Evolutionary conservation across 164 flowering plant genomes (phyloP).

Genomic region (Protea cynaroides): DNA sequence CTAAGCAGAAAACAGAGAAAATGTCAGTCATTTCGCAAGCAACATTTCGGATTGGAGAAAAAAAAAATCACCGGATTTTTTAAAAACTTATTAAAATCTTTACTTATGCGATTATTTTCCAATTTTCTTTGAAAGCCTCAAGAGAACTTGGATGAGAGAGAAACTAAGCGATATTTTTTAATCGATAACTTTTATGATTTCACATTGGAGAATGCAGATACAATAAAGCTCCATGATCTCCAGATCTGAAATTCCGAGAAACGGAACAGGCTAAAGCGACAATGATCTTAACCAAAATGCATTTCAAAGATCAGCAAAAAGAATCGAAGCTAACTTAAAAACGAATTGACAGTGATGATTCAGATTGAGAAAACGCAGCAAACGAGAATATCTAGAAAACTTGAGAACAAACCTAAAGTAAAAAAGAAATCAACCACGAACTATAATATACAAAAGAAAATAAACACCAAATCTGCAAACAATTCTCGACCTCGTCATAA

Average conservation of each 20-base stretch:
- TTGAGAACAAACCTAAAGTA: not conserved
- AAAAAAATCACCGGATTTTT: too few species aligned
- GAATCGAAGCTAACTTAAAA: not conserved
- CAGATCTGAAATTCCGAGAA: not conserved
- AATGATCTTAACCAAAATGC: not conserved
- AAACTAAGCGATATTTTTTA: not conserved
- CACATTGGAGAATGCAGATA: not conserved
- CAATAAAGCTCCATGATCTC: not conserved
- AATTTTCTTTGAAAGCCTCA: too few species aligned
- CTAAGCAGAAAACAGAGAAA: not conserved
- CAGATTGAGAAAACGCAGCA: not conserved
- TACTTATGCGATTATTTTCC: too few species aligned
- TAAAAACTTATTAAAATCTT: too few species aligned
- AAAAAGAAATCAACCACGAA: not conserved
- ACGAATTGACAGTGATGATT: not conserved
- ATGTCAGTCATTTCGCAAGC: too few species aligned
- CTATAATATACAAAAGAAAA: not conserved
- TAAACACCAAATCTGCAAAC: too few species aligned
- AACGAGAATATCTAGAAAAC: not conserved
- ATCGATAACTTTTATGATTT: not conserved
- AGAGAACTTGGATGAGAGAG: not conserved
- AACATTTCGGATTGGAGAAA: too few species aligned
- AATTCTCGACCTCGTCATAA: too few species aligned
- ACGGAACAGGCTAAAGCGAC: not conserved
- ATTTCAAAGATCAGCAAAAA: not conserved